Evolutionary conservation across 2,329 filamentous ascomycete genomes (phyloP), one percentile per base, ranked within the genome.

Genomic region (Penicillium sp.): DNA sequence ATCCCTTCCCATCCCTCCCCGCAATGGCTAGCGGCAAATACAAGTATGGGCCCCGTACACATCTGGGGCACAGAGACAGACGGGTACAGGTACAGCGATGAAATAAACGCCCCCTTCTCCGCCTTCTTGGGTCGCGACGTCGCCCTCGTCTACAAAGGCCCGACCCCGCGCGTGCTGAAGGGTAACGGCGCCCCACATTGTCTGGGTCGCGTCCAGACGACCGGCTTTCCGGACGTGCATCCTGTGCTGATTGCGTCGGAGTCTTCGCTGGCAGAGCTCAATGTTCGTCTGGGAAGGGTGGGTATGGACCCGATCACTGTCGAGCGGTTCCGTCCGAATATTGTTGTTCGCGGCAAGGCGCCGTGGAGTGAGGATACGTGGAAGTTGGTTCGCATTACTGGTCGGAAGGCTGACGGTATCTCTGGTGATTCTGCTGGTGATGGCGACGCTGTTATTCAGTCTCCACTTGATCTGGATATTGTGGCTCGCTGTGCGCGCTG

Each of bases 301-400:
- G 76, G 77, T 1, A 73, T 77, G 26, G 74, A 78, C 5, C 72
- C 76, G n/a, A 78, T 86, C 34, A 81, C 77, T 0, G 81, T 87
- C 55, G 84, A 87, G 66, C 79, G 85, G 2, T 88, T 88, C 68
- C 74, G 85, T 18, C 84, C 85, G 1, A 88, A 88, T 67, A 83
- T 88, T 53, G 77, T 88, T 22, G 78, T 88, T 42, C 73, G 74
- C 14, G 85, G 85, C 1, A 72, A 74, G 38, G 72, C 74, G 51
- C 79, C 85, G 0, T 88, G 85, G 85, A 77, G 78, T 37, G 85
- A 88, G 66, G 85, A 88, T 67, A 76, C 76, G 16, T 88, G 85
- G 85, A 87, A 86, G 71, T 76, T 78, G 3, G 72, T 87, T 0
- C 74, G 79, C 10, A 66, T 74, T 37, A 48, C 38, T 8, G 26